A percentile compares a stretch with the other conserved stretches of the same genome.
phyloP scores from a whole-genome alignment of 768 basidiomycete species.

The Crucibulum laeve region DNA sequence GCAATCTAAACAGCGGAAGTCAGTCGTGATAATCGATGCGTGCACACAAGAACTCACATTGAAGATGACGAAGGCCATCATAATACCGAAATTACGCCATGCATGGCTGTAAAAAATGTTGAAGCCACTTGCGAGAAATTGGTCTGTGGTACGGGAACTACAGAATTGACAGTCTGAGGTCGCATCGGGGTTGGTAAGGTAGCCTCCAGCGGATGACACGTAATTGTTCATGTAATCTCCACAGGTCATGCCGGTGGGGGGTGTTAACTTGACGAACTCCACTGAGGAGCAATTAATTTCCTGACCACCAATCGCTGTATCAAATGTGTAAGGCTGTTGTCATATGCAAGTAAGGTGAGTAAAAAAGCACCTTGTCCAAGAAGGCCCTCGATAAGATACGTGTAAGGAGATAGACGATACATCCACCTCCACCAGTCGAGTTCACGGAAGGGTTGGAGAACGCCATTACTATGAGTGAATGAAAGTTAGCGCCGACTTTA shows the following conservation, averaged over 20 bases:
- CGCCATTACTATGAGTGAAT: slow-evolving; percentile 43
- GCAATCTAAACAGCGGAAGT: slow-evolving; percentile 23
- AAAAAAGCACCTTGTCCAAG: slow-evolving; percentile 40
- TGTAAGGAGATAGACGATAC: slow-evolving; percentile 49
- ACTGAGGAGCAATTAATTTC: slow-evolving; percentile 40
- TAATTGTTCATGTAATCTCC: slow-evolving; percentile 44
- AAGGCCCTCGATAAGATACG: slow-evolving; percentile 48
- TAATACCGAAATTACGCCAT: slow-evolving; percentile 53
- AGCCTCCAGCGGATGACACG: slow-evolving; percentile 48
- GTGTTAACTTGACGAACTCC: slow-evolving; percentile 51
- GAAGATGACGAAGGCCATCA: slow-evolving; percentile 42
- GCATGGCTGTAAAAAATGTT: slow-evolving; percentile 52
- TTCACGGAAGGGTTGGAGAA: slow-evolving; percentile 57
- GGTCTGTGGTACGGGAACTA: slow-evolving; percentile 50
- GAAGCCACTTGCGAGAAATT: slow-evolving; percentile 46
- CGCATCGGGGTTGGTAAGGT: slow-evolving; percentile 51
- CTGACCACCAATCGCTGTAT: slow-evolving; percentile 35
- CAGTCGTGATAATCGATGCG: not conserved
- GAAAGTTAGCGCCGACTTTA: not conserved
- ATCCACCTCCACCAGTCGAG: slow-evolving; percentile 69
- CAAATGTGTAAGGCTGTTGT: slow-evolving; percentile 17
- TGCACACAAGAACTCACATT: slow-evolving; percentile 36
- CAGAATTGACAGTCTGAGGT: slow-evolving; percentile 57
- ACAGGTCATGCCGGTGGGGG: slow-evolving; percentile 53
- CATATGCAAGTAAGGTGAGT: slow-evolving; percentile 41